Evolutionary conservation across 2,329 filamentous ascomycete genomes (phyloP).

Genomic region (Aspergillus jensenii): DNA sequence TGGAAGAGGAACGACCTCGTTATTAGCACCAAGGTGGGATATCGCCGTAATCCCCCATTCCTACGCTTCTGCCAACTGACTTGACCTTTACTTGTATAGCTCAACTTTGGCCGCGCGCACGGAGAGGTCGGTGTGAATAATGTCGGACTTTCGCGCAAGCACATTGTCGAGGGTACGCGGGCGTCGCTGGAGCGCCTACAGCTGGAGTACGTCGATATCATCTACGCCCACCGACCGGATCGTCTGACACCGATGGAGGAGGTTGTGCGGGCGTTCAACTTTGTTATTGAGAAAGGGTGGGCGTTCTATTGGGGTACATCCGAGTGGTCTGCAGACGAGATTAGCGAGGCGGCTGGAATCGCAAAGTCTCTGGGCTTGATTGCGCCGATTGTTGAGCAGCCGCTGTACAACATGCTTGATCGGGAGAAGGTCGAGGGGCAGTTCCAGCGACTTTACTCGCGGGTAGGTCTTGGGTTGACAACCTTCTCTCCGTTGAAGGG

Average conservation of each 20-base stretch:
- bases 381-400: conserved; percentile 56
- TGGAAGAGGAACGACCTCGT: conserved; percentile 58
- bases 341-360: conserved; percentile 61
- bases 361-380: conserved; percentile 62
- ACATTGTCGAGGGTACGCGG: conserved; percentile 66
- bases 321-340: conserved; percentile 68
- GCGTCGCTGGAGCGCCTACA: conserved; percentile 61
- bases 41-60: too few relatives aligned
- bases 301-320: conserved; percentile 72
- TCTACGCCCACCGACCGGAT: conserved; percentile 72
- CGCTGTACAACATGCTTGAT: conserved; percentile 64
- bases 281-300: conserved; percentile 67
- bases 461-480: conserved; percentile 62
- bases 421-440: conserved; percentile 64
- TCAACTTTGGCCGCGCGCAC: conserved; percentile 64
- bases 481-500: conserved; percentile 62
- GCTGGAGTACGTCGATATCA: conserved; percentile 67
- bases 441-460: conserved; percentile 60
- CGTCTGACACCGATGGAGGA: conserved; percentile 69
- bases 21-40: conserved; percentile 33
- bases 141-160: conserved; percentile 67
- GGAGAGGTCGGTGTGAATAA: conserved; percentile 67
- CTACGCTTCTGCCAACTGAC: background rate
- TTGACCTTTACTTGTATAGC: conserved; percentile 28
- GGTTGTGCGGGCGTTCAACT: conserved; percentile 69